A percentile compares a stretch with the other conserved stretches of the same genome.
phyloP scores from a whole-genome alignment of 768 basidiomycete species.

The Termitomyces sp. region DNA sequence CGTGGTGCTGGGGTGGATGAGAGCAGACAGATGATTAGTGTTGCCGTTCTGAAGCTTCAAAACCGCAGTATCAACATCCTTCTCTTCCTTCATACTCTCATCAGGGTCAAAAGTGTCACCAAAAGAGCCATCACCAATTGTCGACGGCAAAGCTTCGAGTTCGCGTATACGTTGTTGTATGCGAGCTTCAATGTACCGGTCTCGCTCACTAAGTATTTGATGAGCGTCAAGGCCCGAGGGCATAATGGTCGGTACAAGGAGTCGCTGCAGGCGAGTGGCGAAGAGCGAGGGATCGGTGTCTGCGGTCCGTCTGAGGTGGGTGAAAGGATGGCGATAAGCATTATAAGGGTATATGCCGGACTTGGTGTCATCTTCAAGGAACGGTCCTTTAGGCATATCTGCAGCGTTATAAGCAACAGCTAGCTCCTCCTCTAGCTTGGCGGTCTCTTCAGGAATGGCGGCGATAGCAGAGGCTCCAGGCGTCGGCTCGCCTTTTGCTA shows the following conservation, averaged over 20 bases:
- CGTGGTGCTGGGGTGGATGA: constrained; percentile 53
- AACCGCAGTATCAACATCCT: constrained; percentile 30
- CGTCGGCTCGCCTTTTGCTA: constrained; percentile 50
- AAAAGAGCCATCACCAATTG: constrained; percentile 72
- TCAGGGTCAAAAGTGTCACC: constrained; percentile 38
- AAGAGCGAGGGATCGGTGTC: constrained; percentile 58
- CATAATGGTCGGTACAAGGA: constrained; percentile 86
- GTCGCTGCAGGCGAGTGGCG: constrained; percentile 70
- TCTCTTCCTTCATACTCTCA: constrained; percentile 37
- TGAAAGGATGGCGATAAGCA: constrained; percentile 80
- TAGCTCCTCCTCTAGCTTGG: constrained; percentile 55
- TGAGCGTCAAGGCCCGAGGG: constrained; percentile 91
- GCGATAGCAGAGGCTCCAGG: constrained; percentile 19
- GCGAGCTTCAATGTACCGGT: constrained; percentile 85
- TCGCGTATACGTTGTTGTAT: constrained; percentile 87
- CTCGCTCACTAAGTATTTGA: constrained; percentile 85
- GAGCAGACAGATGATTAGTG: constrained; percentile 22
- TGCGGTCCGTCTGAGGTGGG: constrained; percentile 64
- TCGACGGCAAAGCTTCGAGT: constrained; percentile 73
- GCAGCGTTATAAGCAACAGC: constrained; percentile 40
- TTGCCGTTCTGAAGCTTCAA: constrained; percentile 21
- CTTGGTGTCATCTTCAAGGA: constrained; percentile 72
- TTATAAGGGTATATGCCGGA: constrained; percentile 92
- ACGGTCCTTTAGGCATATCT: constrained; percentile 67
- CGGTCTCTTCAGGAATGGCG: constrained; percentile 31